A percentile compares a stretch with the other conserved stretches of the same genome.
Conservation (phyloP, 441 rosid genomes). For the Oxalis stricta region DNA sequence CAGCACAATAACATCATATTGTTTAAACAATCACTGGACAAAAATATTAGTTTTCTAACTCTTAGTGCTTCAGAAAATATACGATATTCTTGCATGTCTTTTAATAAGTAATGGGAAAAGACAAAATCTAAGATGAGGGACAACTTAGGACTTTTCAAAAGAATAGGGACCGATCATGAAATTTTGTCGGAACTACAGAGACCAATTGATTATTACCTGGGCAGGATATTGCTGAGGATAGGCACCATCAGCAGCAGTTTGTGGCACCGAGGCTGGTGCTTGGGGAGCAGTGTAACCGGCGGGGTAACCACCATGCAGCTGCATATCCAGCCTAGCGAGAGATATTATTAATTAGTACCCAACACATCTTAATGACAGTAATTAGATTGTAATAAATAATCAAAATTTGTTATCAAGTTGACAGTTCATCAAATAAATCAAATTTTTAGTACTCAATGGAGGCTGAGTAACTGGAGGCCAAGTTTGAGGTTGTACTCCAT, state of each 20-base stretch:
- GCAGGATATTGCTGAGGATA: conserved; percentile 70
- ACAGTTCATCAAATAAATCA: not conserved
- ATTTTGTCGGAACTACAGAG: not conserved
- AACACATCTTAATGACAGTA: too few relatives aligned
- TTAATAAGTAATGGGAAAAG: not conserved
- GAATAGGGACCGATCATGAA: too few relatives aligned
- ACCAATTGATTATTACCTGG: conserved; percentile 37
- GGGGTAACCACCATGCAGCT: conserved; percentile 58
- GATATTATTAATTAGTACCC: not conserved
- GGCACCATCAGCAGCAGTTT: conserved; percentile 55
- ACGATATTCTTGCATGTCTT: too few relatives aligned
- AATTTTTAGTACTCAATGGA: conserved; percentile 5
- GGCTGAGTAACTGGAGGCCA: conserved; percentile 74
- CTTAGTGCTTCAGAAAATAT: too few relatives aligned
- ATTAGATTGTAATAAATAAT: too few relatives aligned
- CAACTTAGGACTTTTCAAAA: too few relatives aligned
- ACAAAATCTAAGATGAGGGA: too few relatives aligned
- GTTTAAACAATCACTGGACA: too few relatives aligned
- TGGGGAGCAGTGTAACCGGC: conserved; percentile 55
- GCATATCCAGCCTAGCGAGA: conserved; percentile 55
- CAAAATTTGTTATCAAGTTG: too few relatives aligned
- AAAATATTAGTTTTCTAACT: too few relatives aligned
- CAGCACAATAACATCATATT: too few relatives aligned
- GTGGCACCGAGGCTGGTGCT: conserved; percentile 53
- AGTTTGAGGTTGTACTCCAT: conserved; percentile 68